Base-by-base conservation (phyloP, 2,329 filamentous ascomycete species). In the Purpureocillium takamizusanense region DNA sequence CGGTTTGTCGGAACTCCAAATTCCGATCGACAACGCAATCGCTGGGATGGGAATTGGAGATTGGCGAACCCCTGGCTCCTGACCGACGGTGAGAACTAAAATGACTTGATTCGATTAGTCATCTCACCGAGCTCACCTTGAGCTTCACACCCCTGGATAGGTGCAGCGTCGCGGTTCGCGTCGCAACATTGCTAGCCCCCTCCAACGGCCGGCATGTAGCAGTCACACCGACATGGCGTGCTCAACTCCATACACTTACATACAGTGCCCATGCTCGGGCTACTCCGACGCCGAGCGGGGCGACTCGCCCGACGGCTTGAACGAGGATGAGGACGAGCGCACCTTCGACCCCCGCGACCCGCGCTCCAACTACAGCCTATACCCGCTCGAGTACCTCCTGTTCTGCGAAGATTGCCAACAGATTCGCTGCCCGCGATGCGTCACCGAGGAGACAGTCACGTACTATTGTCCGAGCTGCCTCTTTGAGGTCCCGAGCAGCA, bases 381-480 rank as follows among this genome's bases (percentile, higher is more conserved):
- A 90, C 55, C 90, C 92, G 1, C 79, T 95, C 33, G 90, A 97
- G 55, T 82, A 95, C 56, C 76, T 98, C 18, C 74, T 97, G 31
- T 98, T 94, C 67, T 98, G 92, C 67, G 90, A 95, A 57, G 92
- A 97, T 59, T 98, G 92, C 60, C 87, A 94, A 57, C 84, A 95
- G 61, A 94, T 97, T 45, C 84, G 92, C 49, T 98, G 92, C 57
- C 86, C 87, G 6, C 74, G 88, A 64, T 98, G 92, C 55, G 85
- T 94, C 38, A 77, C 82, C 35, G 92, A 98, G 57, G 92, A 98
- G 64, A 88, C 95, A 39, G 81, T 94, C 35, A 92, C 86, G 38
- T 95, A 88, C 72, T 98, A 86, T 62, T 98, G 92, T 54, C 92
- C 92, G 5, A 90, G 80, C 57, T 98, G 92, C 58, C 66, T 98